phyloP scores from a whole-genome alignment of 805 yeast species.

The Hanseniaspora singularis region DNA sequence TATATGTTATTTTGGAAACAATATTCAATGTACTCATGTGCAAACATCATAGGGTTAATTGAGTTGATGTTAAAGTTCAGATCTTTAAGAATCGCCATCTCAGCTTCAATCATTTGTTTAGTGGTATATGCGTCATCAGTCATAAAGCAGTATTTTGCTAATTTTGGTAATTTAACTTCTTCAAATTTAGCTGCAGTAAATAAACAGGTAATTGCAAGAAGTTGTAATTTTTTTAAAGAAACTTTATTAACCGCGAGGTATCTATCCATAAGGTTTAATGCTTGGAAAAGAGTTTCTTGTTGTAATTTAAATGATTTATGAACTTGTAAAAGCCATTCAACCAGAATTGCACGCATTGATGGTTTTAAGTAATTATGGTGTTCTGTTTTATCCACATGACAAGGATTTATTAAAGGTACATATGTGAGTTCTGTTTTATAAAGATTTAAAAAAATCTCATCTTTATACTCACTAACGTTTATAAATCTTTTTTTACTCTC shows the following conservation, averaged over 20 bases:
- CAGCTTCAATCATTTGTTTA: slow-evolving; percentile 73
- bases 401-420: slow-evolving; percentile 56
- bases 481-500: not conserved
- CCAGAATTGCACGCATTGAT: slow-evolving; percentile 69
- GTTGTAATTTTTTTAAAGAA: slow-evolving; percentile 66
- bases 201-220: slow-evolving; percentile 72
- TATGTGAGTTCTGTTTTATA: slow-evolving; percentile 56
- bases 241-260: slow-evolving; percentile 65
- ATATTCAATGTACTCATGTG: not conserved
- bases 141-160: slow-evolving; percentile 72
- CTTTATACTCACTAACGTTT: slow-evolving; percentile 52
- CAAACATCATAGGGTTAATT: slow-evolving; percentile 81
- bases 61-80: slow-evolving; percentile 65
- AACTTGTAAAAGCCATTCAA: slow-evolving; percentile 91
- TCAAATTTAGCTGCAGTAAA: slow-evolving; percentile 89
- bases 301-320: slow-evolving; percentile 70
- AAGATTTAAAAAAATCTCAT: slow-evolving; percentile 70
- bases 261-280: slow-evolving; percentile 78
- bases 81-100: slow-evolving; percentile 60
- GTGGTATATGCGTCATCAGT: slow-evolving; percentile 78
- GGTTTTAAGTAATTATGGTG: slow-evolving; percentile 47
- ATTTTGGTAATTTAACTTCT: slow-evolving; percentile 80
- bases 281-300: slow-evolving; percentile 75
- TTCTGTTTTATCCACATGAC: slow-evolving; percentile 29
- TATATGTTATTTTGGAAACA: too few species aligned